Conservation (phyloP, 345 rosid genomes). For the Euclidium syriacum region DNA sequence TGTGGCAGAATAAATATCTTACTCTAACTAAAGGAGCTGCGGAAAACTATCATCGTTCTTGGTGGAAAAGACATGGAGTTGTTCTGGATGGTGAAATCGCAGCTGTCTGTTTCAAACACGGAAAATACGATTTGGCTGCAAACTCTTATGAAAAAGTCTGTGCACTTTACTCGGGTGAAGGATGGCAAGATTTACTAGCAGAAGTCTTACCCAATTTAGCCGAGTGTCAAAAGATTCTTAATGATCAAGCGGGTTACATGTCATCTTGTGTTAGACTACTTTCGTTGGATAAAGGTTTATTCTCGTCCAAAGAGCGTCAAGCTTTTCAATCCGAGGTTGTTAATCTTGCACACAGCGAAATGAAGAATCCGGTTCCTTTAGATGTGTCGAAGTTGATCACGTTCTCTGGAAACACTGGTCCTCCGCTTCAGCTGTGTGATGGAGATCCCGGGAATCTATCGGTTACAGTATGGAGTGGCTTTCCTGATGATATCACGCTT, state of each 20-base stretch:
- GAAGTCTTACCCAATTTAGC: constrained; percentile 92
- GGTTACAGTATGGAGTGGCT: constrained; percentile 93
- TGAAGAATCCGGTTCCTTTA: constrained; percentile 88
- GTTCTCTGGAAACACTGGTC: constrained; percentile 89
- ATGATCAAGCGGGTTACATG: constrained; percentile 93
- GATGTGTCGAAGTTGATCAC: constrained; percentile 92
- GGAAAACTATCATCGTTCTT: constrained; percentile 84
- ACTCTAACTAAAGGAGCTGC: constrained; percentile 96
- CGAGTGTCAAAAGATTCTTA: constrained; percentile 87
- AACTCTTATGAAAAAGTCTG: constrained; percentile 97
- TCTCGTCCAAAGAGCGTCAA: constrained; percentile 77
- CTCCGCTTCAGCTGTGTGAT: constrained; percentile 84
- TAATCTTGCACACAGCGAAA: constrained; percentile 88
- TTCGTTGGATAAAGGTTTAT: constrained; percentile 80
- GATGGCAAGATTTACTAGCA: constrained; percentile 96
- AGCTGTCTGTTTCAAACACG: constrained; percentile 83
- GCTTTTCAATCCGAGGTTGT: constrained; percentile 91
- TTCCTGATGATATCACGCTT: constrained; percentile 93
- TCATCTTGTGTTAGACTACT: constrained; percentile 90
- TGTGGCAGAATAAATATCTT: constrained; percentile 80
- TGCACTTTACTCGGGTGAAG: constrained; percentile 93
- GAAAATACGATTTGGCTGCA: constrained; percentile 90
- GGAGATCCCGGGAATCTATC: constrained; percentile 90
- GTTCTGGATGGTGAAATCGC: constrained; percentile 98
- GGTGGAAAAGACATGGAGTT: constrained; percentile 99